Conservation (phyloP, 2,329 filamentous ascomycete genomes). For the Colletotrichum orchidophilum region DNA sequence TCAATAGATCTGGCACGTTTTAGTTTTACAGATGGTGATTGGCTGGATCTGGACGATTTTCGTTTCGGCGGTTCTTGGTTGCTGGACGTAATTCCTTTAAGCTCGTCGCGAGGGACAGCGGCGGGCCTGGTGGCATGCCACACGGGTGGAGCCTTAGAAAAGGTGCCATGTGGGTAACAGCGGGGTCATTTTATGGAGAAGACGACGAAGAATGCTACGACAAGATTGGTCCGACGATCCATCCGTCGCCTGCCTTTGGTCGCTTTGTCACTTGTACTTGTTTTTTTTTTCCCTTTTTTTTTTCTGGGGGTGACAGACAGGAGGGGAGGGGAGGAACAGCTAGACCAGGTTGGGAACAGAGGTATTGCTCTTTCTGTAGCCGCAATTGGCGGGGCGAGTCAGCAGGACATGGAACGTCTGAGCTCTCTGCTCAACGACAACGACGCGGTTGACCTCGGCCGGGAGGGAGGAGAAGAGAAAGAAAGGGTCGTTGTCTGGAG, state of each 20-base stretch:
- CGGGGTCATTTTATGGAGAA: background rate
- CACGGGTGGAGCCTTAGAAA: no score
- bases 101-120: constrained; percentile 1
- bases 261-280: background rate
- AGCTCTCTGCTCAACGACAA: background rate
- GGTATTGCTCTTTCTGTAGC: constrained; percentile 2
- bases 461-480: background rate
- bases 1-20: constrained; percentile 36
- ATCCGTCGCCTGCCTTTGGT: background rate
- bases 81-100: constrained; percentile 26
- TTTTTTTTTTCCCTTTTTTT: background rate
- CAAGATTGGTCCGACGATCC: constrained; percentile 9
- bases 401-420: background rate
- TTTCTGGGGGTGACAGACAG: constrained; percentile 4
- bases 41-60: constrained; percentile 15
- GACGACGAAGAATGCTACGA: background rate
- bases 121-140: no score
- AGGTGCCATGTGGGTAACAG: background rate
- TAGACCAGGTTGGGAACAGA: background rate
- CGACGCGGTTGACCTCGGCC: background rate
- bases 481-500: background rate
- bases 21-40: constrained; percentile 10
- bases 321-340: background rate
- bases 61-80: background rate
- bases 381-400: constrained; percentile 22